phyloP scores from a whole-genome alignment of 2,329 filamentous ascomycete genomes.

The Mariannaea sp. region DNA sequence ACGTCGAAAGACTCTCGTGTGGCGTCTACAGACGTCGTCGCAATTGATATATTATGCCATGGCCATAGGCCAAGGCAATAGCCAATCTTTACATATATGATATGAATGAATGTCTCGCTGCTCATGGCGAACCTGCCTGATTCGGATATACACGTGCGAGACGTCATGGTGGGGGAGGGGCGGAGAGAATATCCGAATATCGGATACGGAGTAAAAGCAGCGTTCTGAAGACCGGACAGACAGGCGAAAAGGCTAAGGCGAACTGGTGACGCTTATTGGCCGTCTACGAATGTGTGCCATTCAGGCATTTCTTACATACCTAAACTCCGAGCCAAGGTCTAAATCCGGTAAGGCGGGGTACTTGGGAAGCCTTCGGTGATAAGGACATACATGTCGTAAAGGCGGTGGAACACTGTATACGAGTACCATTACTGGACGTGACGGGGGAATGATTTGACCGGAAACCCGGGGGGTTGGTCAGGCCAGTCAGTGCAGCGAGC shows the following conservation, averaged over 20 bases:
- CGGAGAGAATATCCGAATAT: background rate
- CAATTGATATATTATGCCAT: too few species aligned
- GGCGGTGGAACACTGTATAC: slow-evolving; percentile 6
- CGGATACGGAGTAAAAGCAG: background rate
- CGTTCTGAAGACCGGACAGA: background rate
- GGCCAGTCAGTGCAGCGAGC: slow-evolving; percentile 2
- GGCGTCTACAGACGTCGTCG: too few species aligned
- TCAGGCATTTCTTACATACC: slow-evolving; percentile 15
- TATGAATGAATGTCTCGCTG: background rate
- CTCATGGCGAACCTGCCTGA: slow-evolving; percentile 7
- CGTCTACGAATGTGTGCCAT: background rate
- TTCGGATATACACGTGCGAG: background rate
- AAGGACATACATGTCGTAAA: slow-evolving; percentile 17
- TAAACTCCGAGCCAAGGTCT: slow-evolving; percentile 31
- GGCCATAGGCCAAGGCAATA: too few species aligned
- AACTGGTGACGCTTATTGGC: slow-evolving; percentile 20
- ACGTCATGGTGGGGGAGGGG: background rate
- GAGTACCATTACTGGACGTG: too few species aligned
- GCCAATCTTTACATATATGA: too few species aligned
- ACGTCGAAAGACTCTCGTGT: too few species aligned
- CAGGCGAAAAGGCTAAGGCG: background rate
- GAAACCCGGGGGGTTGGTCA: slow-evolving; percentile 10
- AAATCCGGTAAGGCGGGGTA: slow-evolving; percentile 31
- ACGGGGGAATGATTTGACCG: too few species aligned
- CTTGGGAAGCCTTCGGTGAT: slow-evolving; percentile 24